phyloP scores from a whole-genome alignment of 108 stramenopile species.

The Conticribra weissflogii region DNA sequence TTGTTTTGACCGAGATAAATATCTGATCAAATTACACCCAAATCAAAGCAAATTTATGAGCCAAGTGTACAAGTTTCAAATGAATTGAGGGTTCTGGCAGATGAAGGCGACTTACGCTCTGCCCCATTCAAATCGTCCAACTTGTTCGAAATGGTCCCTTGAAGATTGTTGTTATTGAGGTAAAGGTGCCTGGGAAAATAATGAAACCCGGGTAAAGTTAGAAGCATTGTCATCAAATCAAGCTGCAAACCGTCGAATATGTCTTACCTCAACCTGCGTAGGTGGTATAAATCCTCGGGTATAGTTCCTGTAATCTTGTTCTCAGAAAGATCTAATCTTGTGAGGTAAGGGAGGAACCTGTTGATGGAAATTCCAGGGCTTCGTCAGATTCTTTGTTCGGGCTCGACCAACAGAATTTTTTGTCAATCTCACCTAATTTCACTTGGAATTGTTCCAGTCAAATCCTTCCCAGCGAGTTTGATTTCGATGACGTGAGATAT shows the following conservation, averaged over 20 bases:
- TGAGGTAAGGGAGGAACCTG: constrained; percentile 44
- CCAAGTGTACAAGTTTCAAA: background rate
- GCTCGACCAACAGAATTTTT: background rate
- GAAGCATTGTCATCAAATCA: background rate
- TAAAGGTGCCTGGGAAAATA: constrained; percentile 36
- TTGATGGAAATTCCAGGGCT: background rate
- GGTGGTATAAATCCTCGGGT: constrained; percentile 54
- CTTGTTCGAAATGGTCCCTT: constrained; percentile 39
- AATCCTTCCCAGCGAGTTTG: constrained; percentile 15
- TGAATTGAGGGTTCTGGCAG: too few species aligned
- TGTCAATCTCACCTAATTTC: constrained; percentile 38
- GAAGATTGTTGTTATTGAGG: constrained; percentile 47
- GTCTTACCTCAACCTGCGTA: constrained; percentile 42
- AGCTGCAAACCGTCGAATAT: background rate
- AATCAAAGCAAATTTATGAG: background rate
- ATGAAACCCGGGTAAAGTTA: background rate
- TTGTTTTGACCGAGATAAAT: constrained; percentile 52
- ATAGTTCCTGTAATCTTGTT: constrained; percentile 74
- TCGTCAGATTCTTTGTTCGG: background rate
- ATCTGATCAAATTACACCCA: constrained; percentile 1
- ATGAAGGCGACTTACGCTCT: constrained; percentile 12
- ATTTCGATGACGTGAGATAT: constrained; percentile 47
- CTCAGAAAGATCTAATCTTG: constrained; percentile 62
- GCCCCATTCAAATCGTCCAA: constrained; percentile 40
- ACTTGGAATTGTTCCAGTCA: constrained; percentile 65